Base-by-base conservation (phyloP, 2,329 filamentous ascomycete genomes). In the Fusarium sp. region DNA sequence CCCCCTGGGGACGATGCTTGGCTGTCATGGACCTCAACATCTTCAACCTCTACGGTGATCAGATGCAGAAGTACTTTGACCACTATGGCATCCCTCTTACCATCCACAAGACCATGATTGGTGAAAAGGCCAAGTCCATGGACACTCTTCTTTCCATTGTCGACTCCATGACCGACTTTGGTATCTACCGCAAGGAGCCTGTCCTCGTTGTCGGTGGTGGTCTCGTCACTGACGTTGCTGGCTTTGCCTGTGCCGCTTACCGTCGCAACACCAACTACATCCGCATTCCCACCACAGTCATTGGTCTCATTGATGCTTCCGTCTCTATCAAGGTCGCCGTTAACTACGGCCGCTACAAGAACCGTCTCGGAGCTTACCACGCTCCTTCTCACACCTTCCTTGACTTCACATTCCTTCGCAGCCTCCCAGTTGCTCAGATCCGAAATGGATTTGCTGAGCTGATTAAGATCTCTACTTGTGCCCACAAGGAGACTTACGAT, bases 241-340 rank as follows among this genome's bases (percentile, higher is more conserved):
- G 91, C 41, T 92, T 91, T 73, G 90, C 91, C 8, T 93, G 91
- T 77, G 90, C 91, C 27, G 85, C 89, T 10, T 93, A 93, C 80
- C 87, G 90, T 66, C 84, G 91, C 72, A 92, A 88, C 80, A 92
- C 91, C 45, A 92, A 92, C 80, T 93, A 86, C 81, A 92, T 93
- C 76, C 89, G 91, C 49, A 86, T 93, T 11, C 91, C 91, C 3
- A 93, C 91, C 0, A 93, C 91, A 1, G 88, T 93, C 68, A 92
- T 93, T 75, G 91, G 91, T 12, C 83, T 93, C 49, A 93, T 93
- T 65, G 91, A 93, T 75, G 91, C 91, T 5, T 91, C 89, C 20
- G 91, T 93, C 53, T 91, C 88, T 38, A 93, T 93, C 83, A 92
- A 93, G 77, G 91, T 93, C n/a, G 91, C 89, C 15, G 90, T 93